phyloP scores from a whole-genome alignment of 2,329 filamentous ascomycete genomes.

The Fonsecaea monophora region DNA sequence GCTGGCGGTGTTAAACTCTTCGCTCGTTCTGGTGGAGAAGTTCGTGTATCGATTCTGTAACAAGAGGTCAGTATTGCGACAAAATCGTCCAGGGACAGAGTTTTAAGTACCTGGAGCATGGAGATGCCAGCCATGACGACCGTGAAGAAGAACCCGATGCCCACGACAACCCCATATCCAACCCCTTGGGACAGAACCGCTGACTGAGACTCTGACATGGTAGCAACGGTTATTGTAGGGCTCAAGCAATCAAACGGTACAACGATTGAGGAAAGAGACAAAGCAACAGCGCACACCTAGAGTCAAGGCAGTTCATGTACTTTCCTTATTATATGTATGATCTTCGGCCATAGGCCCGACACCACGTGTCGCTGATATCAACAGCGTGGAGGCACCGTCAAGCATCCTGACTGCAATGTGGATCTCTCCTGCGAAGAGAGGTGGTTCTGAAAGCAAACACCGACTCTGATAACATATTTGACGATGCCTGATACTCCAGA shows the following conservation, averaged over 20 bases:
- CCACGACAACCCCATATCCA: slow-evolving; percentile 60
- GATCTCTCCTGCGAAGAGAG: slow-evolving; percentile 15
- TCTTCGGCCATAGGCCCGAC: slow-evolving; percentile 16
- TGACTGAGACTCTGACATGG: slow-evolving; percentile 31
- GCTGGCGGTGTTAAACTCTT: slow-evolving; percentile 90
- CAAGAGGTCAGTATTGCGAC: not conserved
- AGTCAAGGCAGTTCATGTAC: slow-evolving; percentile 9
- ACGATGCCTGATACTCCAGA: not conserved
- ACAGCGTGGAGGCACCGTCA: not conserved
- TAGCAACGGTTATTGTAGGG: not conserved
- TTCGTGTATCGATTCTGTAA: slow-evolving; percentile 33
- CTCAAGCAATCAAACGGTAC: not conserved
- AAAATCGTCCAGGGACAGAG: not conserved
- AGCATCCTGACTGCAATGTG: slow-evolving; percentile 4
- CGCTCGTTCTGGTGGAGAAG: slow-evolving; percentile 75
- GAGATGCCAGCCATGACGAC: slow-evolving; percentile 52
- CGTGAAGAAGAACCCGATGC: slow-evolving; percentile 56
- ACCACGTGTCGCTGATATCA: not conserved
- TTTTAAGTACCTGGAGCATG: slow-evolving; percentile 47
- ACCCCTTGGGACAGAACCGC: slow-evolving; percentile 44
- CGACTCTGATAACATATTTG: slow-evolving; percentile 3
- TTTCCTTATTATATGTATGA: slow-evolving; percentile 1
- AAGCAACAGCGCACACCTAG: not conserved
- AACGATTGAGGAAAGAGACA: slow-evolving; percentile 1
- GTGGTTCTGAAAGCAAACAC: not conserved